These are phyloP conservation scores for Poa annua DNA, from an alignment of 176 grass and related monocot species.

Conservation along the genomic window DNA sequence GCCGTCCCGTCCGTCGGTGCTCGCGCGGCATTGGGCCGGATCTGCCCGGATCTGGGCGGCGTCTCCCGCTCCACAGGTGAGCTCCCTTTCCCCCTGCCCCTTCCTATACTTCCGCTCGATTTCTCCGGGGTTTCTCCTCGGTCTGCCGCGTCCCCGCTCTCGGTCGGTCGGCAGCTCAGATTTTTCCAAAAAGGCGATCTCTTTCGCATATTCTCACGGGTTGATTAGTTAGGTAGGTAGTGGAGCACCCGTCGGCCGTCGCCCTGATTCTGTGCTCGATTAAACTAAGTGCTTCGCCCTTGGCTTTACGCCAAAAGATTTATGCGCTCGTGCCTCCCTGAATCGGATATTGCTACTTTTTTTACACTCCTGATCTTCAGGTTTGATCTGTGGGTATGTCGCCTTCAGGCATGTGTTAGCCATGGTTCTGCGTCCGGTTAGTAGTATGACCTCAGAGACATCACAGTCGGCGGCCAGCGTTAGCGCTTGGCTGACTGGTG, in stretches of 20 bases:
- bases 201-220: neutral
- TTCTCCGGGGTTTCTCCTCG: neutral
- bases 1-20: neutral
- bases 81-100: neutral
- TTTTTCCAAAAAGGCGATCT: neutral
- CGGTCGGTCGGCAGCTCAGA: neutral
- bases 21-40: slow-evolving; percentile 32
- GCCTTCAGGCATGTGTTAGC: slow-evolving; percentile 19
- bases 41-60: slow-evolving; percentile 38
- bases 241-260: neutral
- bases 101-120: neutral
- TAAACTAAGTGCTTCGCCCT: neutral
- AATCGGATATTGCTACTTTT: neutral
- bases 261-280: neutral
- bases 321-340: neutral
- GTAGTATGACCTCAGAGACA: neutral
- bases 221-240: neutral
- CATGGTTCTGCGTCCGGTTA: no score
- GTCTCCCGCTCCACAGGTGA: slow-evolving; percentile 24
- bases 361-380: neutral
- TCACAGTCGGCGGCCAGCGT: neutral
- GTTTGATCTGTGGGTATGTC: neutral
- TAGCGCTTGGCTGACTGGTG: neutral
- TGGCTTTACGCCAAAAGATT: neutral
- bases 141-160: neutral